Conservation (phyloP, 495 filamentous ascomycete genomes). For the Ramalina intermedia region DNA sequence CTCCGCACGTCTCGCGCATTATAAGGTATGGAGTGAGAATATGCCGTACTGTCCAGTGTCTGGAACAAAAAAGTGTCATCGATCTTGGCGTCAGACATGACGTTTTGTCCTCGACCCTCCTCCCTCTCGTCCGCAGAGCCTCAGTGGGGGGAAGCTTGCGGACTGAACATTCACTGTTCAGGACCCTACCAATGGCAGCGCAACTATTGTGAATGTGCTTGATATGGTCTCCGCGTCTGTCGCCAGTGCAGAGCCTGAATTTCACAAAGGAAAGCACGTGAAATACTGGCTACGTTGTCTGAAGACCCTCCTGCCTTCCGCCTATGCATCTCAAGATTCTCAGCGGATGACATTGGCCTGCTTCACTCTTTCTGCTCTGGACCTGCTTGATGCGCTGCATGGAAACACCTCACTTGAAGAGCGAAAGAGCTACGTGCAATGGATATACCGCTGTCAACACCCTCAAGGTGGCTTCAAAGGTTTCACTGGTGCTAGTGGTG, state of each 20-base stretch:
- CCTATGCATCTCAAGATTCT: constrained; percentile 75
- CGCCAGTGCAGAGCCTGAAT: constrained; percentile 10
- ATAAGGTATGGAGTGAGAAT: too few relatives aligned
- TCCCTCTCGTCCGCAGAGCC: too few relatives aligned
- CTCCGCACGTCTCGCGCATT: too few relatives aligned
- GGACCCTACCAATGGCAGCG: too few relatives aligned
- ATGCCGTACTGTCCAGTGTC: too few relatives aligned
- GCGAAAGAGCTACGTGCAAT: constrained; percentile 44
- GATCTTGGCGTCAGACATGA: too few relatives aligned
- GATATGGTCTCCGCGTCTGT: too few relatives aligned
- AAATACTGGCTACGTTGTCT: constrained; percentile 89
- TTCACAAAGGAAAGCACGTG: constrained; percentile 62
- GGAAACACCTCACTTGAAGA: constrained; percentile 42
- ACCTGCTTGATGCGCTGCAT: constrained; percentile 54
- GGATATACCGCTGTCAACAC: constrained; percentile 65
- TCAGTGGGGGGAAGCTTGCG: too few relatives aligned
- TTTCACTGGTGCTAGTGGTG: constrained; percentile 52
- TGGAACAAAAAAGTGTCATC: too few relatives aligned
- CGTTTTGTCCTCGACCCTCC: too few relatives aligned
- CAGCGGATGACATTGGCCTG: constrained; percentile 80
- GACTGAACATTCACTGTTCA: too few relatives aligned
- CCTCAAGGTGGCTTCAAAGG: constrained; percentile 68
- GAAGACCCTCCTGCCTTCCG: constrained; percentile 61
- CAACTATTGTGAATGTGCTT: too few relatives aligned
- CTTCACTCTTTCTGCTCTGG: constrained; percentile 73